Base-by-base conservation (phyloP, 352 stramenopile genomes). In the Globisporangium splendens region DNA sequence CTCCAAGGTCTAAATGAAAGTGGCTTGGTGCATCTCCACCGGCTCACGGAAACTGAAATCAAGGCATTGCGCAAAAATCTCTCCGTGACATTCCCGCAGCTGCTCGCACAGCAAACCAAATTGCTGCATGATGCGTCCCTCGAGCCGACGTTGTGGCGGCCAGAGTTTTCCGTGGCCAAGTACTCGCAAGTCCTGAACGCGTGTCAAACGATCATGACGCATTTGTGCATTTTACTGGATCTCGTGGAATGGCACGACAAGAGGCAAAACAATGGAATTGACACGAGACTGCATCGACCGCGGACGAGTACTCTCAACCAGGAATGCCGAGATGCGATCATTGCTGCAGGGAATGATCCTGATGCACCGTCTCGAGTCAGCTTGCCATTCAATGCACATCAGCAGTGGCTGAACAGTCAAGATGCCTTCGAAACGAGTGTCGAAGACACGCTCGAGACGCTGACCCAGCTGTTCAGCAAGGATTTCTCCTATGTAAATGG, bases 241-340 rank as follows among this genome's bases (percentile, higher is more conserved):
- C 68, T 92, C 15, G 63, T 85, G 1, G 70, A 86, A 24, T 92
- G 82, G 82, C 75, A 81, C 33, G 66, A 76, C n/a, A 63, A 64
- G n/a, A 56, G 63, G 3, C 63, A 62, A 24, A 54, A 59, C 38
- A 53, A 62, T 21, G 65, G 65, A 20, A 65, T 61, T 55, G 12
- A 62, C 50, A 38, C 60, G 50, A 18, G 44, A 59, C 49, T 62
- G 14, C 42, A 58, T 31, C 57, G 50, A 53, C 59, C 52, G 48
- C 51, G 20, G 44, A 24, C 51, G 17, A 28, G 3, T 1, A 77
- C 41, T 35, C 62, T 80, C 20, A 61, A 79, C 7, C 57, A 68
- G 8, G 52, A 58, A 24, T 58, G 52, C 11, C 42, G 41, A 8
- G 39, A 42, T 41, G 52, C 52, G 28, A 39, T 43, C 12, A 28